A percentile compares a stretch with the other conserved stretches of the same genome.
Evolutionary conservation across 805 yeast species (phyloP).

Genomic region (Maudiozyma bulderi): DNA sequence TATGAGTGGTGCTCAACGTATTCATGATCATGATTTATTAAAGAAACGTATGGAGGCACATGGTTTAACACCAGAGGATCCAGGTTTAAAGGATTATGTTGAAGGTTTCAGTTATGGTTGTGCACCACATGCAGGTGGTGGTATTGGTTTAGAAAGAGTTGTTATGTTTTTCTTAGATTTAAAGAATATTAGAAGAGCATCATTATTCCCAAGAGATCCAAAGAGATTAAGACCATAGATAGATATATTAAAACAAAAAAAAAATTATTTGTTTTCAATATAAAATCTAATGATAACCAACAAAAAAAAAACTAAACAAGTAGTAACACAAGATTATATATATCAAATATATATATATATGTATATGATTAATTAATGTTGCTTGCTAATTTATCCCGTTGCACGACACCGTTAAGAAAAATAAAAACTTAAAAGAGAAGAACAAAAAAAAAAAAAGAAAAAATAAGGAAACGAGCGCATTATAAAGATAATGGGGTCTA

Average conservation of each 20-base stretch:
- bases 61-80: conserved; percentile 68
- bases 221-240: conserved; percentile 70
- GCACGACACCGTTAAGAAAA: too few species aligned
- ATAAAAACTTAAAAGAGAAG: too few species aligned
- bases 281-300: background rate
- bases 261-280: too few species aligned
- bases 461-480: background rate
- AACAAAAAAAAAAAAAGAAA: too few species aligned
- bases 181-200: conserved; percentile 97
- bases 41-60: conserved; percentile 73
- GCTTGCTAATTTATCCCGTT: too few species aligned
- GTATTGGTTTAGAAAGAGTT: conserved; percentile 97
- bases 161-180: conserved; percentile 96
- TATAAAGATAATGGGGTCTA: too few species aligned
- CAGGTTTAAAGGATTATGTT: conserved; percentile 83
- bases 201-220: conserved; percentile 98
- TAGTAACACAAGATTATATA: too few species aligned
- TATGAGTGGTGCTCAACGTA: conserved; percentile 98
- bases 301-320: background rate
- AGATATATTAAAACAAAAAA: too few species aligned
- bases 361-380: too few species aligned
- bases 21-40: conserved; percentile 84
- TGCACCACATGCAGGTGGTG: conserved; percentile 99
- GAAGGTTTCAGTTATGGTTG: conserved; percentile 92
- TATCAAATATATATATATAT: too few species aligned